These are phyloP conservation scores for Amanita thiersii DNA, from an alignment of 768 basidiomycete genomes.

Conservation along the genomic window DNA sequence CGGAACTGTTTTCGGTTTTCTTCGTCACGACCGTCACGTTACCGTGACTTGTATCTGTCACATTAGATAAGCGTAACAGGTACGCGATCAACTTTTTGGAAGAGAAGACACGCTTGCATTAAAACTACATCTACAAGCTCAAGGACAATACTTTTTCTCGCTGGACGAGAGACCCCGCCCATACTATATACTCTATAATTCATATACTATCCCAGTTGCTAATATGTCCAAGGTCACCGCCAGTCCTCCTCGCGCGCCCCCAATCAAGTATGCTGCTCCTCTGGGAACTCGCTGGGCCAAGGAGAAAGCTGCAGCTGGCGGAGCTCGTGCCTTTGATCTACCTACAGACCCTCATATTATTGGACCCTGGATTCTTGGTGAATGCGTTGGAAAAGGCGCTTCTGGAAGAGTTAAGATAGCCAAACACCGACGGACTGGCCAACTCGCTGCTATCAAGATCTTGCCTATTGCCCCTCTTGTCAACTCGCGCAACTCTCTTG, in stretches of 20 bases:
- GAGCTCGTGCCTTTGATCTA: conserved; percentile 64
- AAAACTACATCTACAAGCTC: conserved; percentile 13
- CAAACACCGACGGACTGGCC: conserved; percentile 74
- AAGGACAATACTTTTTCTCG: conserved; percentile 24
- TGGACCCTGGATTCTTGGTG: conserved; percentile 90
- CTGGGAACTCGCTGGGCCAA: conserved; percentile 82
- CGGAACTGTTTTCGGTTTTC: neutral
- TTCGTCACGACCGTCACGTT: too few species aligned
- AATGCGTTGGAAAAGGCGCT: conserved; percentile 90
- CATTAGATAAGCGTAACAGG: conserved; percentile 4
- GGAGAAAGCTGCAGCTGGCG: conserved; percentile 78
- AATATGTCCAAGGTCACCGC: conserved; percentile 33
- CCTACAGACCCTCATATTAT: conserved; percentile 80
- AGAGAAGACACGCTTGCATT: conserved; percentile 8
- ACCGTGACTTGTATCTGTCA: too few species aligned
- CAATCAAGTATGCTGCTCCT: conserved; percentile 62
- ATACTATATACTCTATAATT: conserved; percentile 18
- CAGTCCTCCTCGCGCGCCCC: conserved; percentile 63
- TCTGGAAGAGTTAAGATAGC: conserved; percentile 94
- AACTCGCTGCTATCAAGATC: conserved; percentile 95
- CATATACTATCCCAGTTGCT: conserved; percentile 17
- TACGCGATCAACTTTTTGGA: too few species aligned
- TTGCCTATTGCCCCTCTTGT: conserved; percentile 77
- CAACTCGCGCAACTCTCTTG: conserved; percentile 61
- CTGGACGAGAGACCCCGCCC: conserved; percentile 33